Evolutionary conservation across 129 eudicot species (phyloP).

Genomic region (Tanacetum coccineum): DNA sequence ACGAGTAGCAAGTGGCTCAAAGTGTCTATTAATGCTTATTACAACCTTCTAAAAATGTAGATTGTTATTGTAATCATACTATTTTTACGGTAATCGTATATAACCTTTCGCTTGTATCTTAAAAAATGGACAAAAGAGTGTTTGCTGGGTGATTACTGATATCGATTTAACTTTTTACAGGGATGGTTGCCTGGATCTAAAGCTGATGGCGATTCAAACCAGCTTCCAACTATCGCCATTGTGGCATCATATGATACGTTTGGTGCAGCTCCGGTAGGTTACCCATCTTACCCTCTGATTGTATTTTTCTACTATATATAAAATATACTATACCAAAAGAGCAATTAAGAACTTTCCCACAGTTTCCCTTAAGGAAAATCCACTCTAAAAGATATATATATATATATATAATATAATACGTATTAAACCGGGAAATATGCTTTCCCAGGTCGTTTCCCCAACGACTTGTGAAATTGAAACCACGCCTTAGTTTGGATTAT

Average conservation of each 20-base stretch:
- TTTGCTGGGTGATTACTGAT: background rate
- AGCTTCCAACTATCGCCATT: constrained; percentile 93
- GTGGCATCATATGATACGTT: constrained; percentile 99
- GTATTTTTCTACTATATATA: too few species aligned
- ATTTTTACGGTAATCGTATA: background rate
- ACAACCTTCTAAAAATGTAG: background rate
- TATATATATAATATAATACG: too few species aligned
- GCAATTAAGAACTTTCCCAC: too few species aligned
- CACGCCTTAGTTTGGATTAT: too few species aligned
- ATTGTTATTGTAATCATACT: too few species aligned
- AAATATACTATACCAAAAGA: too few species aligned
- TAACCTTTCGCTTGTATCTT: background rate
- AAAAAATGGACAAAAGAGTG: background rate
- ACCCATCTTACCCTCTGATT: constrained; percentile 17
- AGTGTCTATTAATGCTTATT: background rate
- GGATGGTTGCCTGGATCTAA: constrained; percentile 98
- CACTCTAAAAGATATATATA: too few species aligned
- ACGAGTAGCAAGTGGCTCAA: background rate
- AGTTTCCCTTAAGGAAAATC: too few species aligned
- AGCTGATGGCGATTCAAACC: constrained; percentile 86
- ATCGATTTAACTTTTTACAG: constrained; percentile 34
- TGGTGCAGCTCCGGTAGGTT: constrained; percentile 95
- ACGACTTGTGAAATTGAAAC: too few species aligned
- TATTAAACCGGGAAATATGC: too few species aligned
- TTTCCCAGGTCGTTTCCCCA: too few species aligned